Conservation (phyloP, 345 rosid species). For the Hirschfeldia incana region DNA sequence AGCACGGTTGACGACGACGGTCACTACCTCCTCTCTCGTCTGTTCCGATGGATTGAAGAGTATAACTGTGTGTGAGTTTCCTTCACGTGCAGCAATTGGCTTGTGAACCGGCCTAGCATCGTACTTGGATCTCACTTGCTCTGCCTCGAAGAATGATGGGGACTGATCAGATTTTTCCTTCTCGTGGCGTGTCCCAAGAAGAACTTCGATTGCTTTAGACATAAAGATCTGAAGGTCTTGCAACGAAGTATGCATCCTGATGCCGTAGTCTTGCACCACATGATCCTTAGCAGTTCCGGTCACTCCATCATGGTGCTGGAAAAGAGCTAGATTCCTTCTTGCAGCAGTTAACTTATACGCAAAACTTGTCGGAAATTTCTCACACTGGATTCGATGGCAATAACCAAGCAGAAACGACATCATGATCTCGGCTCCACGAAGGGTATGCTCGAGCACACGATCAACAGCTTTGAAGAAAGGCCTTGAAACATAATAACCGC, state of each 20-base stretch:
- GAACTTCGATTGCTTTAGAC: constrained; percentile 90
- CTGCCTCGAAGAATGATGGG: constrained; percentile 83
- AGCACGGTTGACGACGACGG: constrained; percentile 66
- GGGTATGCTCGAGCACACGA: constrained; percentile 86
- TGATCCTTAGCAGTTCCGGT: constrained; percentile 96
- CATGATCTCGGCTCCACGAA: constrained; percentile 91
- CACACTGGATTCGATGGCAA: constrained; percentile 87
- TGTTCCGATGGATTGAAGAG: constrained; percentile 91
- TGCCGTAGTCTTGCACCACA: constrained; percentile 90
- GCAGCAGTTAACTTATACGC: constrained; percentile 91
- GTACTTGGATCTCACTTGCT: constrained; percentile 75
- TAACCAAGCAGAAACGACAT: constrained; percentile 81
- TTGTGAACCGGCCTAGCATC: constrained; percentile 82
- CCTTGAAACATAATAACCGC: constrained; percentile 98
- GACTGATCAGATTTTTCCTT: constrained; percentile 78
- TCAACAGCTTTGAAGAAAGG: constrained; percentile 99
- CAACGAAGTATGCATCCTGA: constrained; percentile 87
- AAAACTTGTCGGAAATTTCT: constrained; percentile 74
- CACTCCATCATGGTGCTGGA: constrained; percentile 99
- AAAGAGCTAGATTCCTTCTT: constrained; percentile 94
- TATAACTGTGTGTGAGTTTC: constrained; percentile 73
- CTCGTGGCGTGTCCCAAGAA: constrained; percentile 83
- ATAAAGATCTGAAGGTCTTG: constrained; percentile 91
- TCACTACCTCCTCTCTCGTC: constrained; percentile 76
- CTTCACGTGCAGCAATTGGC: constrained; percentile 65